These are phyloP conservation scores for Lolium multiflorum DNA, from an alignment of 176 grass and related monocot genomes.

Conservation along the genomic window DNA sequence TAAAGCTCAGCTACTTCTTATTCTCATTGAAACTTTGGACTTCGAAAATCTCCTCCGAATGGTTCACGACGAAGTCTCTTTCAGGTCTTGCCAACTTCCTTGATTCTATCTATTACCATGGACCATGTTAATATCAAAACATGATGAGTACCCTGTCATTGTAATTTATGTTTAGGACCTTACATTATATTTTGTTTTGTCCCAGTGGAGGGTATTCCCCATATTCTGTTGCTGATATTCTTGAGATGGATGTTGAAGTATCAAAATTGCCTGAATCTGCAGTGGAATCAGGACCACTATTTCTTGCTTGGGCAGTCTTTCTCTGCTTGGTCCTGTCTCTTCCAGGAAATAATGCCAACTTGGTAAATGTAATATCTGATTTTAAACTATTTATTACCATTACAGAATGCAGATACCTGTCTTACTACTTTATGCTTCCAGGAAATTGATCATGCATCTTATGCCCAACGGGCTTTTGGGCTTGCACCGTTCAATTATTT, in stretches of 20 bases:
- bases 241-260: conserved; percentile 86
- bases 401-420: conserved; percentile 1
- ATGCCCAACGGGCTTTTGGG: conserved; percentile 77
- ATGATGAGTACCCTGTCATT: neutral
- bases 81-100: conserved; percentile 62
- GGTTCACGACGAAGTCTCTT: conserved; percentile 79
- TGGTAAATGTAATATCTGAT: conserved; percentile 51
- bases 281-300: conserved; percentile 81
- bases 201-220: conserved; percentile 67
- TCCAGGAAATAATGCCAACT: conserved; percentile 58
- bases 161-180: conserved; percentile 17
- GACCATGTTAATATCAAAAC: neutral
- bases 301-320: conserved; percentile 89
- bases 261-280: conserved; percentile 72
- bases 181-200: conserved; percentile 44
- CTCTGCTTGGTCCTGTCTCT: conserved; percentile 79
- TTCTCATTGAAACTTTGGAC: conserved; percentile 90
- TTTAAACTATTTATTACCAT: conserved; percentile 15
- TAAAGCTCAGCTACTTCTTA: conserved; percentile 84
- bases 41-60: conserved; percentile 84
- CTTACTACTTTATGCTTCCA: conserved; percentile 50
- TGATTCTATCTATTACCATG: conserved; percentile 22
- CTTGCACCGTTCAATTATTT: conserved; percentile 73
- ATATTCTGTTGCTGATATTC: conserved; percentile 85
- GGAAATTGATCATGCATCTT: conserved; percentile 89